Base-by-base conservation (phyloP, 306 rosid genomes). In the Luffa aegyptiaca region DNA sequence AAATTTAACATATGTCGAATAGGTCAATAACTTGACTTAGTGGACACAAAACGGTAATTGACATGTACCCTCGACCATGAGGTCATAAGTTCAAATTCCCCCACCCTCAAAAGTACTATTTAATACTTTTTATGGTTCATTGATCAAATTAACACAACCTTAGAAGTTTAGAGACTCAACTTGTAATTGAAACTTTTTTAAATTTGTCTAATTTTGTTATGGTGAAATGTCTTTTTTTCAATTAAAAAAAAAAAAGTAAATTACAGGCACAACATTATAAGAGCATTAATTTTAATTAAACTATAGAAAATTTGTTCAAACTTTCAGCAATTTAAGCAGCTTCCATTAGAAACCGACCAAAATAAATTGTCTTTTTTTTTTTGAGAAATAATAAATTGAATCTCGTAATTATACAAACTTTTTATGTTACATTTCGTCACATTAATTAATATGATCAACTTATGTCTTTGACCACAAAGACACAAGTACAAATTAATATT, bases 391-490 rank as follows among this genome's bases (percentile, higher is more conserved):
- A 33, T 74, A 74, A 51, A 74, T 33, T 21, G 33, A 68, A 20
- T 33, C 16, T 51, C 62, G 4, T 74, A 74, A 74, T 51, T 74
- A 51, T 52, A 8, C 11, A 14, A 33, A 26, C 42, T 18, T 33
- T 66, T 51, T 65, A 35, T 51, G 63, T 74, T 74, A 74, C 78
- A 74, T 74, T 74, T 74, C 33, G 72, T 18, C 62, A 56, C 17
- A 16, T n/a, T 56, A 20, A 56, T 18, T 56, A n/a, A 20, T 56
- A n/a, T 7, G 62, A n/a, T 0, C 31, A 26, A 26, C 46, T 42
- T 42, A 42, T 42, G 46, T 42, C 33, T 56, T n/a, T 56, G 33
- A 56, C 62, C 62, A 56, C 31, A n/a, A 1, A 20, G 33, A 42
- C 46, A 42, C 2, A 42, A 6, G 46, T 42, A 0, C 46, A 42